Evolutionary conservation across 345 rosid genomes (phyloP), one percentile per base, ranked within the genome.

Genomic region (Psidium friedrichsthalianum): DNA sequence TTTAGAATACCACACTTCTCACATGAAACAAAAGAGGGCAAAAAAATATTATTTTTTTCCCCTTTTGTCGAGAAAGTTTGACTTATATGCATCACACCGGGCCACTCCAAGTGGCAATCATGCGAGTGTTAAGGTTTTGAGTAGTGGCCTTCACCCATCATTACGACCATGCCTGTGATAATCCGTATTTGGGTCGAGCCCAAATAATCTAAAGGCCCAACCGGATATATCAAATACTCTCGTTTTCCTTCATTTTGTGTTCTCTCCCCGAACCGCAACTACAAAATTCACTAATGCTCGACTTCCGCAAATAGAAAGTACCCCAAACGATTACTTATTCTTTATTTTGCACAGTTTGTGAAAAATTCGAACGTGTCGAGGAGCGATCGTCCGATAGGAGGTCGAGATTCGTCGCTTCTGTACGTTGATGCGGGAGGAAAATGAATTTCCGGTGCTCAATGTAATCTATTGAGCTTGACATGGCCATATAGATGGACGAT

Each of bases 1-100:
- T 6, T 54, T 18, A 27, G 32, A 59, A 27, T 27, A 13, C 36
- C 5, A 1, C 0, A 59, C 0, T 0, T 27, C 10, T 27, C 3
- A 6, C 0, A 1, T 1, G 0, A 3, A 9, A 6, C 1, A 1
- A 3, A 16, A 0, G 16, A 27, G 3, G 2, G 42, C 11, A 3
- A 61, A 54, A 59, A 61, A 29, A n/a, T 18, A 13, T 61, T 11
- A 29, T 61, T 3, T 29, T 13, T 29, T 13, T 13, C 2, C 14
- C 6, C 5, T 1, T 0, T 9, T 0, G 0, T 22, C 0, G 0
- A 61, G 16, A 18, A 6, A 61, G 15, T 29, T 61, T 14, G 42
- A 27, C 10, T 6, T 6, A 3, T 0, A 61, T 29, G 11, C 1
- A 6, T 61, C 40, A 1, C 8, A 54, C 21, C 3, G 8, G 56